Percentiles rank a stretch among this genome's conserved stretches.
Conservation (phyloP, 2,329 filamentous ascomycete species). For the Fonsecaea monophora region DNA sequence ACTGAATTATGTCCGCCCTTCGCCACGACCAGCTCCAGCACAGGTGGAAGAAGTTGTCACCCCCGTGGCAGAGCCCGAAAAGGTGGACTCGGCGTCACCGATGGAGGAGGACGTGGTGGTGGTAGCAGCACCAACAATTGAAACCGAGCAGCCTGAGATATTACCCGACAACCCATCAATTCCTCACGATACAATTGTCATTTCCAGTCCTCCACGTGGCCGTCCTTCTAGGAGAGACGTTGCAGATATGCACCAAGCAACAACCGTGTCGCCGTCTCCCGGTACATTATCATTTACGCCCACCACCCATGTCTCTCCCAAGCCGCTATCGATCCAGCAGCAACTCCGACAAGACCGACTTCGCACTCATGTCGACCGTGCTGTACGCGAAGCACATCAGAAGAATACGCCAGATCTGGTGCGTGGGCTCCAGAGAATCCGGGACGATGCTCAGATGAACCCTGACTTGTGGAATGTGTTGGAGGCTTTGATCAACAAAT, state of each 20-base stretch:
- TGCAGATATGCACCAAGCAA: conserved; percentile 33
- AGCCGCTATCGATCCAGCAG: conserved; percentile 38
- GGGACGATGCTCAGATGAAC: conserved; percentile 34
- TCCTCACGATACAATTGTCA: conserved; percentile 30
- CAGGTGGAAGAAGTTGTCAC: conserved; percentile 33
- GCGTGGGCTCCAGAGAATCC: conserved; percentile 34
- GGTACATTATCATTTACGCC: conserved; percentile 29
- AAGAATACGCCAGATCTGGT: conserved; percentile 35
- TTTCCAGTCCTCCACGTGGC: conserved; percentile 40
- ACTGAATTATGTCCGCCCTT: conserved; percentile 38
- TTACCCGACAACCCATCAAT: conserved; percentile 24
- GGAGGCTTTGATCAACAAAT: conserved; percentile 37
- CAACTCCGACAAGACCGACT: conserved; percentile 39
- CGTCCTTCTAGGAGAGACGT: conserved; percentile 37
- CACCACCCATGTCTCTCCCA: conserved; percentile 27
- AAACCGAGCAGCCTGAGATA: conserved; percentile 27
- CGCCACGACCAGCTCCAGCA: conserved; percentile 33
- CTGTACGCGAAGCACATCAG: conserved; percentile 35
- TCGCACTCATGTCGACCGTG: conserved; percentile 34
- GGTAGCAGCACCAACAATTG: neutral
- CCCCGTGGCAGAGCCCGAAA: conserved; percentile 34
- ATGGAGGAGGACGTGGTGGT: conserved; percentile 13
- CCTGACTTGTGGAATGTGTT: conserved; percentile 38
- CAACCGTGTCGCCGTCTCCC: conserved; percentile 30
- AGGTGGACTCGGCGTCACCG: conserved; percentile 33